Evolutionary conservation across 768 basidiomycete species (phyloP).

Genomic region (Chalciporus pseudorubinellus): DNA sequence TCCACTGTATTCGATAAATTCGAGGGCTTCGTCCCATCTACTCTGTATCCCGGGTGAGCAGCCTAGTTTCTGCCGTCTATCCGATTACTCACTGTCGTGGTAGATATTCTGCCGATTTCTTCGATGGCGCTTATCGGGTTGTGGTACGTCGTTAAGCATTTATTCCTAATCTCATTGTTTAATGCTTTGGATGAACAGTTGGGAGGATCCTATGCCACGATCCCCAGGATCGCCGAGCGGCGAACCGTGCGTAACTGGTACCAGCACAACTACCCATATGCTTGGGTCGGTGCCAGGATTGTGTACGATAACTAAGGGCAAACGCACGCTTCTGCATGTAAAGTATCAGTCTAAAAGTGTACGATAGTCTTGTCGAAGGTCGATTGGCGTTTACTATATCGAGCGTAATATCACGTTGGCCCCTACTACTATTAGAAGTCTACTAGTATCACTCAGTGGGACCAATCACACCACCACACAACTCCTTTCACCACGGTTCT

Average conservation of each 20-base stretch:
- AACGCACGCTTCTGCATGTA: background rate
- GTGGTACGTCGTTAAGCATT: constrained; percentile 58
- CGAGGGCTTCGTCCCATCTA: constrained; percentile 74
- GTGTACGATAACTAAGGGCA: constrained; percentile 46
- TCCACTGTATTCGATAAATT: constrained; percentile 68
- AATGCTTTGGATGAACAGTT: constrained; percentile 47
- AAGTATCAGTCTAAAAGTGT: background rate
- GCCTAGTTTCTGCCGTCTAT: background rate
- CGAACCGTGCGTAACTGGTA: constrained; percentile 86
- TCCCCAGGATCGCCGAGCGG: constrained; percentile 77
- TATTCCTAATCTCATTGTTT: background rate
- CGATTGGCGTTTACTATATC: too few species aligned
- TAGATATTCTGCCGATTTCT: constrained; percentile 86
- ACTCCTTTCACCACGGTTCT: background rate
- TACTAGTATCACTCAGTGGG: too few species aligned
- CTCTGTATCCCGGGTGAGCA: constrained; percentile 81
- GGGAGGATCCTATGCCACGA: constrained; percentile 86
- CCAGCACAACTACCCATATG: constrained; percentile 85
- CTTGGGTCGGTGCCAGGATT: constrained; percentile 79
- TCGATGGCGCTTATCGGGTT: constrained; percentile 81
- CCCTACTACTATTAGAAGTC: too few species aligned
- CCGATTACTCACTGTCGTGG: background rate
- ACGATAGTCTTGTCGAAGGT: background rate
- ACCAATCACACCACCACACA: too few species aligned
- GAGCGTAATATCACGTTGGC: too few species aligned